Base-by-base conservation (phyloP, 371 early-diverging fungal species). In the Haplosporangium sp. region DNA sequence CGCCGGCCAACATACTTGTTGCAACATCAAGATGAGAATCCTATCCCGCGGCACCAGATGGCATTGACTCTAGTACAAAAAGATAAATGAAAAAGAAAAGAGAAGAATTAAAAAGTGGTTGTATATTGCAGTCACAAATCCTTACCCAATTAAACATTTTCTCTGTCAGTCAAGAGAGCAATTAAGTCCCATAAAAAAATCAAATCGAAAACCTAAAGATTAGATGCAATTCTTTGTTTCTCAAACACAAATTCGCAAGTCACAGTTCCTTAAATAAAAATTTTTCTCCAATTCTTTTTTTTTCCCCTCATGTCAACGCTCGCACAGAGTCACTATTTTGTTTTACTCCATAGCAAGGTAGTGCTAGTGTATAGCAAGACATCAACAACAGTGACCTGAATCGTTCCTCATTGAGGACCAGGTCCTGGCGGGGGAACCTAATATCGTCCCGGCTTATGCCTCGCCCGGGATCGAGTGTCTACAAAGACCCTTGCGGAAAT, bases 391-490 rank as follows among this genome's bases (percentile, higher is more conserved):
- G 76, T 64, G 71, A 37, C 65, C 64, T 66, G 76, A 66, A 63
- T 35, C 53, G 19, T 40, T 70, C 76, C 63, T 66, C 67, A 71
- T 67, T 67, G 72, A 71, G 76, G 71, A 60, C 72, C 76, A 70
- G 71, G 71, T 20, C 67, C 72, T 76, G 76, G 76, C 76, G 57
- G 67, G 76, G 76, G 71, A 71, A 76, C 62, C 56, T 66, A 48
- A 67, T 76, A 76, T 76, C 76, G 59, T 76, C 76, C 67, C 60
- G 76, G 76, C 76, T 67, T 67, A 63, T 57, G 61, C 74, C 65
- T 58, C 76, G 71, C 76, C 76, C 76, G 68, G 76, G 76, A 76
- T 76, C 72, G 76, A 76, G 76, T 76, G 76, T 76, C 76, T 76
- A 71, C 48, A 55, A 71, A 76, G 76, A 70, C 76, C 71, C 67